phyloP scores from a whole-genome alignment of 768 basidiomycete genomes.

The Mycena floridula region DNA sequence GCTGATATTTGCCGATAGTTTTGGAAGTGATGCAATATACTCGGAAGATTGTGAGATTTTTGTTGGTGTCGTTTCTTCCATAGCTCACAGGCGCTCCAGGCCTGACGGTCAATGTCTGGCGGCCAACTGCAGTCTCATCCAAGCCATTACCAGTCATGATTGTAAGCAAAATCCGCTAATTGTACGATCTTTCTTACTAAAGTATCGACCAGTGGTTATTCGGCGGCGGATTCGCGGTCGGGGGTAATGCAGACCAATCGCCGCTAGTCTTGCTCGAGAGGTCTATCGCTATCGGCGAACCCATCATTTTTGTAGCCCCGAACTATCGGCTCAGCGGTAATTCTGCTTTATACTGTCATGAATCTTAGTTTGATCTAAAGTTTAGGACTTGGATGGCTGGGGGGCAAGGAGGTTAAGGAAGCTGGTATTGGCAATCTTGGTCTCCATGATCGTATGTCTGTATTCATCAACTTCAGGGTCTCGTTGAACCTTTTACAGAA shows the following conservation, averaged over 20 bases:
- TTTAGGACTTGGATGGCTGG: slow-evolving; percentile 35
- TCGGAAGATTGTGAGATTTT: slow-evolving; percentile 23
- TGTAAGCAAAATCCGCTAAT: slow-evolving; percentile 16
- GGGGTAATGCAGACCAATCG: slow-evolving; percentile 16
- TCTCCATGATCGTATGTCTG: slow-evolving; percentile 39
- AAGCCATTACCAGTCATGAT: slow-evolving; percentile 34
- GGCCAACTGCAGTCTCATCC: slow-evolving; percentile 20
- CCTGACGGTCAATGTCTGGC: slow-evolving; percentile 35
- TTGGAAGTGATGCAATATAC: no score
- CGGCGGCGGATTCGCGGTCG: slow-evolving; percentile 26
- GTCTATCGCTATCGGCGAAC: slow-evolving; percentile 22
- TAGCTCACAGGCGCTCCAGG: slow-evolving; percentile 19
- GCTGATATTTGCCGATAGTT: no score
- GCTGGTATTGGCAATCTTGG: slow-evolving; percentile 43
- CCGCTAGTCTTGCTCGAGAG: slow-evolving; percentile 23
- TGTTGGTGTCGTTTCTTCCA: not conserved
- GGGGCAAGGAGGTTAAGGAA: slow-evolving; percentile 28
- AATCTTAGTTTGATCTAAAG: not conserved
- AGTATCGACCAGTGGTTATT: slow-evolving; percentile 4
- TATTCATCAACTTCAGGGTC: not conserved
- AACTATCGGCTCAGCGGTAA: slow-evolving; percentile 33
- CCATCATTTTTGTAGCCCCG: slow-evolving; percentile 31
- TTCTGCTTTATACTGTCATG: slow-evolving; percentile 4
- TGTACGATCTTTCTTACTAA: not conserved
- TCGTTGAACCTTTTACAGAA: slow-evolving; percentile 24